Conservation (phyloP, 1,284 basidiomycete species). For the Marasmius tenuissimus region DNA sequence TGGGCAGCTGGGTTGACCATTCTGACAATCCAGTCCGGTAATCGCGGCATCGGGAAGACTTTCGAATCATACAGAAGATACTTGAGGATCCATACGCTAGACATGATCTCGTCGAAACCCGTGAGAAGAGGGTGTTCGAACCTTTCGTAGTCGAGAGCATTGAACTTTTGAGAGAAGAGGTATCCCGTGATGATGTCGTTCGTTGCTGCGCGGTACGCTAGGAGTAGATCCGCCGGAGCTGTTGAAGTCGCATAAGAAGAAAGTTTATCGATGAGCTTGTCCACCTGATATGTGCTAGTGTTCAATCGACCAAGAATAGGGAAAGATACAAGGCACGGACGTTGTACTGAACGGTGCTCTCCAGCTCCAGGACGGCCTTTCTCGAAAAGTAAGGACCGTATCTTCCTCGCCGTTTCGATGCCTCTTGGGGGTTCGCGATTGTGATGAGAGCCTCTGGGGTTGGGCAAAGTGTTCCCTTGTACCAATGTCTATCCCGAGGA, state of each 20-base stretch:
- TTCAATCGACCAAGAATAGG: slow-evolving; percentile 9
- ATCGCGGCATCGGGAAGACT: neutral
- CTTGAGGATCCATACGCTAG: neutral
- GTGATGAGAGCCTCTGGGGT: slow-evolving; percentile 13
- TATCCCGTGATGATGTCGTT: neutral
- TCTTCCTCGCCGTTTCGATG: slow-evolving; percentile 21
- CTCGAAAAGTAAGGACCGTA: slow-evolving; percentile 25
- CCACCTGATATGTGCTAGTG: slow-evolving; percentile 2
- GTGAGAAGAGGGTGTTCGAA: neutral
- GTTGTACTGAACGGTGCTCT: slow-evolving; percentile 21
- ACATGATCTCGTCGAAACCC: neutral
- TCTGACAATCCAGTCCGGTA: neutral
- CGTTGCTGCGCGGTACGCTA: neutral
- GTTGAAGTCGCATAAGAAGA: neutral
- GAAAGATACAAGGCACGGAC: slow-evolving; percentile 9
- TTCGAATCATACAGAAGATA: neutral
- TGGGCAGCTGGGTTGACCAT: neutral
- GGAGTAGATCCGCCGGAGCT: neutral
- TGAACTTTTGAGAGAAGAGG: neutral
- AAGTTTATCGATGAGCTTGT: neutral
- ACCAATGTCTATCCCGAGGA: slow-evolving; percentile 21
- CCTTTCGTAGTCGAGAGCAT: neutral
- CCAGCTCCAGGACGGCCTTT: slow-evolving; percentile 22
- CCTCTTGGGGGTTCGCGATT: slow-evolving; percentile 13
- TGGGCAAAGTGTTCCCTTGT: slow-evolving; percentile 16